A percentile compares a stretch with the other conserved stretches of the same genome.
Evolutionary conservation across 129 eudicot genomes (phyloP).

Genomic region (Flaveria brownii): DNA sequence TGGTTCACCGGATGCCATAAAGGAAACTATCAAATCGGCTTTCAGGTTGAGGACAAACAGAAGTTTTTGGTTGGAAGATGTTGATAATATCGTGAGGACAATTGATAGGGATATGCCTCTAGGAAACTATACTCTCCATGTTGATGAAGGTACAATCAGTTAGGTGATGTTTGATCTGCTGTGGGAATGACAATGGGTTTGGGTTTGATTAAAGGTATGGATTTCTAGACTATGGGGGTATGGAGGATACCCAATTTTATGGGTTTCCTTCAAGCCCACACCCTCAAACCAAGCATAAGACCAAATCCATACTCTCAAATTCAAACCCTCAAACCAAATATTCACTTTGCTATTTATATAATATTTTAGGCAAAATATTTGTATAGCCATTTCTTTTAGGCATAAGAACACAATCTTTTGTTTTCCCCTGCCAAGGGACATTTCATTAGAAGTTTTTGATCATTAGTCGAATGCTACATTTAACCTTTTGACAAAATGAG

Average conservation of each 20-base stretch:
- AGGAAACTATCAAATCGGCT: conserved; percentile 75
- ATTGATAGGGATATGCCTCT: conserved; percentile 92
- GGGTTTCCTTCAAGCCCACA: neutral
- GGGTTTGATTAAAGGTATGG: neutral
- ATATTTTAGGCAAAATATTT: too few relatives aligned
- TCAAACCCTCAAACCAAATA: too few relatives aligned
- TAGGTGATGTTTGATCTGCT: neutral
- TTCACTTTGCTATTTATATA: too few relatives aligned
- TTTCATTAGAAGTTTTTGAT: too few relatives aligned
- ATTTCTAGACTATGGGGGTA: neutral
- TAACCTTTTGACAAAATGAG: too few relatives aligned
- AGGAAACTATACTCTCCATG: conserved; percentile 80
- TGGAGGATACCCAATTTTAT: neutral
- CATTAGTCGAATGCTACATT: too few relatives aligned
- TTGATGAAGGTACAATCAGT: conserved; percentile 72
- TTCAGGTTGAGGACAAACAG: conserved; percentile 83
- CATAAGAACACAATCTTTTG: too few relatives aligned
- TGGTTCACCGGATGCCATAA: conserved; percentile 76
- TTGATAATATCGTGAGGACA: conserved; percentile 68
- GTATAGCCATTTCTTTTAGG: too few relatives aligned
- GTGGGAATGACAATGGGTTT: neutral
- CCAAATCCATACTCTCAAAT: too few relatives aligned
- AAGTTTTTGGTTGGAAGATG: conserved; percentile 96
- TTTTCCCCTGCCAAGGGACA: too few relatives aligned
- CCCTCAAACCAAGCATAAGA: neutral